phyloP scores from a whole-genome alignment of 345 rosid genomes.

The Physaria fendleri region DNA sequence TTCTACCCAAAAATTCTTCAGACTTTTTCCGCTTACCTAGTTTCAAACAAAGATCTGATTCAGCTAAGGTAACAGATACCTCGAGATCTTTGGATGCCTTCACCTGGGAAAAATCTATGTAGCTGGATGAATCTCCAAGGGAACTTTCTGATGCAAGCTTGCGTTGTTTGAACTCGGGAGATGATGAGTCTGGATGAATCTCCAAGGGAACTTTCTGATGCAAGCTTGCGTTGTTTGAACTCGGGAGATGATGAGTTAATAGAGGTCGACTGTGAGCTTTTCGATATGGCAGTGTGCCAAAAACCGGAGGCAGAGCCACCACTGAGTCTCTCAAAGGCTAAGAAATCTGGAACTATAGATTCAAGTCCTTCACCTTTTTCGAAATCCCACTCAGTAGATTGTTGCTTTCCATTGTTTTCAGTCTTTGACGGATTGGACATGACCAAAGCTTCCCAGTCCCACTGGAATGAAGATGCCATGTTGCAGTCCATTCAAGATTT shows the following conservation, averaged over 20 bases:
- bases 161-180: neutral
- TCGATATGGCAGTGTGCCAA: conserved; percentile 50
- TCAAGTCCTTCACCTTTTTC: conserved; percentile 57
- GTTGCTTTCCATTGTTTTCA: conserved; percentile 43
- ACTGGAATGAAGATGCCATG: conserved; percentile 44
- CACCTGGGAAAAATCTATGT: conserved; percentile 22
- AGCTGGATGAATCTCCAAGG: conserved; percentile 29
- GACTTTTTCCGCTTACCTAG: conserved; percentile 47
- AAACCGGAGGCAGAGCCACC: conserved; percentile 58
- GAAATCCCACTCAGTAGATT: conserved; percentile 44
- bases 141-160: conserved; percentile 19
- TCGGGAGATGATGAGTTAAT: conserved; percentile 14
- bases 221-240: conserved; percentile 5
- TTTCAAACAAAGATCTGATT: conserved; percentile 27
- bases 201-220: conserved; percentile 23
- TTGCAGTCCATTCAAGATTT: conserved; percentile 73
- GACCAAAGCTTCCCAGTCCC: conserved; percentile 80
- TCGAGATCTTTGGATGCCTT: conserved; percentile 20
- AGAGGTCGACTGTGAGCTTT: conserved; percentile 26
- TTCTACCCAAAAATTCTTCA: conserved; percentile 47
- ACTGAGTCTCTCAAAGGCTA: conserved; percentile 39
- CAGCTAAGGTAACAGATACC: conserved; percentile 21
- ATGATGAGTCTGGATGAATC: conserved; percentile 26
- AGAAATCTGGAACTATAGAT: conserved; percentile 47
- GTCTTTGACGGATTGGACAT: conserved; percentile 41